Evolutionary conservation across 1,284 basidiomycete species (phyloP).

Genomic region (Acaromyces ingoldii): DNA sequence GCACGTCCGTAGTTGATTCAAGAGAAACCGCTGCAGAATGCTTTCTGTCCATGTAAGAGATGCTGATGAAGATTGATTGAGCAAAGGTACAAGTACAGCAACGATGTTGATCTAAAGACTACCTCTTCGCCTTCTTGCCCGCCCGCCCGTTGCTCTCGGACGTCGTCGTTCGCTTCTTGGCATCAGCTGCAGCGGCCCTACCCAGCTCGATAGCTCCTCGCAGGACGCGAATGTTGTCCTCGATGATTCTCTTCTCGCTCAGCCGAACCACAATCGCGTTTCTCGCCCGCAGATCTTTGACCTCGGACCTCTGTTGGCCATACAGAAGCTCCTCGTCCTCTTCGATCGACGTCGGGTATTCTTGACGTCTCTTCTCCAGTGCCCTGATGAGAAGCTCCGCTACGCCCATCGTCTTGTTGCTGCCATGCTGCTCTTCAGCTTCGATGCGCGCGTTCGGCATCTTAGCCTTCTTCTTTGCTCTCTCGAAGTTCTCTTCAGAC

Average conservation of each 20-base stretch:
- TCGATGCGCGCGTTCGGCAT: conserved; percentile 71
- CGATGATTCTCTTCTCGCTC: conserved; percentile 55
- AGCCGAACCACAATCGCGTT: conserved; percentile 70
- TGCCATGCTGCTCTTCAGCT: conserved; percentile 28
- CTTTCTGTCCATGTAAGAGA: too few species aligned
- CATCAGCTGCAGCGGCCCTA: too few species aligned
- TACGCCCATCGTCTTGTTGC: conserved; percentile 7
- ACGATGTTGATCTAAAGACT: too few species aligned
- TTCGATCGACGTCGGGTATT: conserved; percentile 42
- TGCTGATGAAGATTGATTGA: too few species aligned
- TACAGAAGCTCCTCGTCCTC: conserved; percentile 59
- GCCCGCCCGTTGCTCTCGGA: too few species aligned
- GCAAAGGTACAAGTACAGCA: too few species aligned
- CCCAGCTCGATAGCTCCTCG: neutral
- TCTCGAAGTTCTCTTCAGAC: conserved; percentile 63
- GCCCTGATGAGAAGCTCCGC: conserved; percentile 23
- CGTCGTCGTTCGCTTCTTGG: too few species aligned
- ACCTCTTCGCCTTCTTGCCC: too few species aligned
- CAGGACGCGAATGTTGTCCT: conserved; percentile 3
- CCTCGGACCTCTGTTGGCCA: conserved; percentile 2
- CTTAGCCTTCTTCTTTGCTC: conserved; percentile 64
- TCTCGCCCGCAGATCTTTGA: conserved; percentile 35
- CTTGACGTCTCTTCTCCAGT: conserved; percentile 18
- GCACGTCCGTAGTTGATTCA: too few species aligned
- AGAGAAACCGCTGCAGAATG: too few species aligned